These are phyloP conservation scores for Paramyrothecium sp. DNA, from an alignment of 2,329 filamentous ascomycete species.

Conservation along the genomic window DNA sequence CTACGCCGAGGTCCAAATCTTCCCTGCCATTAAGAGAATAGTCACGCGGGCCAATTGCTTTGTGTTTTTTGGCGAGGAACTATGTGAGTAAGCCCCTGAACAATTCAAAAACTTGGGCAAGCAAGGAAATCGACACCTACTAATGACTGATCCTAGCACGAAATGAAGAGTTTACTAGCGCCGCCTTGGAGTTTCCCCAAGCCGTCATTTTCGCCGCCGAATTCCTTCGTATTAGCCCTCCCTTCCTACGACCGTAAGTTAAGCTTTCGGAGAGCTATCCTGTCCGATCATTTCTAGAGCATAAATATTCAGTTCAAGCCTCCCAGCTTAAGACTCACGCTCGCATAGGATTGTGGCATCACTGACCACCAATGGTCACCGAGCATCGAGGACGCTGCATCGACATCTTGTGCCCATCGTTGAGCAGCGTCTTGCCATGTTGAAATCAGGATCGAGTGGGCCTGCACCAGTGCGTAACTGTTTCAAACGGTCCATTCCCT, in stretches of 20 bases:
- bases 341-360: background rate
- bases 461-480: background rate
- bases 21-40: background rate
- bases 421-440: background rate
- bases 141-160: constrained; percentile 1
- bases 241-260: background rate
- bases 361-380: background rate
- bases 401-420: background rate
- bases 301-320: no score
- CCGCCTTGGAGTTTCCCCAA: constrained; percentile 4
- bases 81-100: background rate
- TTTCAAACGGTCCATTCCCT: background rate
- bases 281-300: no score
- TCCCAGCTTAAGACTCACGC: no score
- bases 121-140: no score
- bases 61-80: background rate
- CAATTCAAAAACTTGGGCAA: no score
- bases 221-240: background rate
- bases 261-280: no score
- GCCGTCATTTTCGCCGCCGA: constrained; percentile 4
- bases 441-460: background rate
- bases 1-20: background rate
- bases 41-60: background rate
- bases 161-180: constrained; percentile 3
- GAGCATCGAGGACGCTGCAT: background rate